These are phyloP conservation scores for Ophiostoma angusticollis DNA, from an alignment of 2,329 filamentous ascomycete species.

Conservation along the genomic window DNA sequence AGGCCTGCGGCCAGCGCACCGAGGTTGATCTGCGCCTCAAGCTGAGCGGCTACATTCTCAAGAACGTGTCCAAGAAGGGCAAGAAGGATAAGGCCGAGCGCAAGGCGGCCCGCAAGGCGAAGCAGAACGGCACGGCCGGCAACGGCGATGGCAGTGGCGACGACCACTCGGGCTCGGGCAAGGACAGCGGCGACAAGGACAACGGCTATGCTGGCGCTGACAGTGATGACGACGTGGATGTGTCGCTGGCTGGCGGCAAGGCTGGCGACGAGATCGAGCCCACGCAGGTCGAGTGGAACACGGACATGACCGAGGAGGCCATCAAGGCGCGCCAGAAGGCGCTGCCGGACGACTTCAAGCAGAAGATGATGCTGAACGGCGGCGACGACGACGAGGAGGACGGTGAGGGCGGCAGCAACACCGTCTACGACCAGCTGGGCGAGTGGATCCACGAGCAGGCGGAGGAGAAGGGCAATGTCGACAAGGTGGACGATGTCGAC, in stretches of 20 bases:
- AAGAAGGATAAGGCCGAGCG: slow-evolving; percentile 94
- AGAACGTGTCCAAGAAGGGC: slow-evolving; percentile 84
- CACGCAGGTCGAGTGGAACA: slow-evolving; percentile 89
- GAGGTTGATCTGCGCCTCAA: slow-evolving; percentile 89
- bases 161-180: slow-evolving; percentile 34
- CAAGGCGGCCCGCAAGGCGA: slow-evolving; percentile 84
- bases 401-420: slow-evolving; percentile 61
- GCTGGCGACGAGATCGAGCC: slow-evolving; percentile 34
- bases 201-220: slow-evolving; percentile 37
- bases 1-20: slow-evolving; percentile 89
- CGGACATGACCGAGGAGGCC: slow-evolving; percentile 91
- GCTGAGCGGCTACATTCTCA: slow-evolving; percentile 92
- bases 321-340: slow-evolving; percentile 88
- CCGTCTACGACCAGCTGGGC: slow-evolving; percentile 78
- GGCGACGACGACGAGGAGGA: slow-evolving; percentile 74
- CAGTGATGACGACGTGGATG: slow-evolving; percentile 56
- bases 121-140: slow-evolving; percentile 55
- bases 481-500: slow-evolving; percentile 73
- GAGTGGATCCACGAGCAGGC: slow-evolving; percentile 77
- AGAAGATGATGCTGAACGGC: slow-evolving; percentile 66
- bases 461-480: slow-evolving; percentile 57
- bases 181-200: slow-evolving; percentile 37
- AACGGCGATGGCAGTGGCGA: slow-evolving; percentile 46
- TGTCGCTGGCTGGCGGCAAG: slow-evolving; percentile 26
- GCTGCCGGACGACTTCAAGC: slow-evolving; percentile 89